A percentile compares a stretch with the other conserved stretches of the same genome.
phyloP scores from a whole-genome alignment of 176 grass and related monocot genomes.

The Rhynchospora tenuis region DNA sequence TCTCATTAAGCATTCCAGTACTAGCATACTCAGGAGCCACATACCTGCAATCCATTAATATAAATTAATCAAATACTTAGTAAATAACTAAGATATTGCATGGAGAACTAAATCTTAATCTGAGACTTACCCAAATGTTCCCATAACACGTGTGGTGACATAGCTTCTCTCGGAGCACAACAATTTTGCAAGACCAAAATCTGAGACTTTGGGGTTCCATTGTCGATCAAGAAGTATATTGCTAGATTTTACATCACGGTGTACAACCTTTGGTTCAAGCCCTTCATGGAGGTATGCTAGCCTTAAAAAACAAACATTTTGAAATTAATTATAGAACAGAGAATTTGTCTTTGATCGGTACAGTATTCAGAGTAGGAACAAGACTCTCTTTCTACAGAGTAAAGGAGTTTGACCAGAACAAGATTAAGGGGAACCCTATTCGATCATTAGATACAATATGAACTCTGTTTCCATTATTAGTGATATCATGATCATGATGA shows the following conservation, averaged over 20 bases:
- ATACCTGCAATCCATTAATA: conserved; percentile 36
- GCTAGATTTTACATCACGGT: conserved; percentile 90
- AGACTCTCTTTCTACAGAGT: neutral
- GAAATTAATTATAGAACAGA: conserved; percentile 7
- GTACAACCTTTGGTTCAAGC: conserved; percentile 86
- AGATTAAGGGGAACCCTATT: neutral
- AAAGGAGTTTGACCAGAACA: neutral
- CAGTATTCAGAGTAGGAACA: neutral
- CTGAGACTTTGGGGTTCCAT: conserved; percentile 83
- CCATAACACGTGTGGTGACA: conserved; percentile 81
- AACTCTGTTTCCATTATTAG: neutral
- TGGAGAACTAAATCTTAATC: neutral
- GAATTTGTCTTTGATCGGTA: neutral
- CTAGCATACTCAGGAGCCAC: conserved; percentile 89
- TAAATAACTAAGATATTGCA: neutral
- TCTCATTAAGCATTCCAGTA: conserved; percentile 86
- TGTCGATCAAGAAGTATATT: conserved; percentile 84
- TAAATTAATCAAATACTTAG: neutral
- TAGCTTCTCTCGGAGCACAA: conserved; percentile 66
- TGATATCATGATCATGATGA: neutral
- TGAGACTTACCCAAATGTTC: conserved; percentile 72
- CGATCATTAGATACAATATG: neutral
- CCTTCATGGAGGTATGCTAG: conserved; percentile 95
- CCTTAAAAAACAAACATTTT: conserved; percentile 33
- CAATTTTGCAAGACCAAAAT: conserved; percentile 89